Evolutionary conservation across 129 eudicot species (phyloP), one percentile per base, ranked within the genome.

Genomic region (Flaveria robusta): DNA sequence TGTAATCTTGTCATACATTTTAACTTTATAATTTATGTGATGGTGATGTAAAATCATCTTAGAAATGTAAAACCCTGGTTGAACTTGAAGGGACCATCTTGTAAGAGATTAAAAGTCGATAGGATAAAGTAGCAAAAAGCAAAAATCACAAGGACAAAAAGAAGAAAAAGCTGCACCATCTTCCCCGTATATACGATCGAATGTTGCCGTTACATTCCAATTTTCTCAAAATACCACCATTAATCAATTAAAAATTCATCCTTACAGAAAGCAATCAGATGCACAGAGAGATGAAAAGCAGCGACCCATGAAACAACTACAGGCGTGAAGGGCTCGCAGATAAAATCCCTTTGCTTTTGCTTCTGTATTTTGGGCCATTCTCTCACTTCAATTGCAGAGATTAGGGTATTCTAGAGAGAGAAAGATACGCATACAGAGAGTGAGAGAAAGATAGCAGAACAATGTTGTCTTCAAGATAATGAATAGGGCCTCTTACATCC

Each of bases 141-240:
- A 68, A 77, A 77, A 65, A 67, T 75, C 19, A 68, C 14, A 24
- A 54, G 81, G 74, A 68, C 69, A 54, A 77, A 77, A 77, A 23
- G 19, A 67, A 68, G 68, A 77, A 68, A 77, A 77, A 68, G 81
- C 81, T 77, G 81, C 82, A 78, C 29, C 76, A 42, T 60, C 49
- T 78, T 71, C 72, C 77, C 83, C 68, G 74, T 79, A 72, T 79
- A 79, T 79, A 79, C 83, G 83, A 79, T 72, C 62, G 83, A 72
- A 79, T 79, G 83, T 79, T 79, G 78, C 83, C 83, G 83, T 79
- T 79, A 72, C 83, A 79, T 79, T 79, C 68, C 67, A 72, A 64
- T 72, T 79, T 79, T 64, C 67, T 79, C 79, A 23, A 59, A 74
- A 76, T 76, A 76, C 80, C 37, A 47, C 50, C 65, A 64, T 75